Base-by-base conservation (phyloP, 768 basidiomycete genomes). In the Fibroporia radiculosa region DNA sequence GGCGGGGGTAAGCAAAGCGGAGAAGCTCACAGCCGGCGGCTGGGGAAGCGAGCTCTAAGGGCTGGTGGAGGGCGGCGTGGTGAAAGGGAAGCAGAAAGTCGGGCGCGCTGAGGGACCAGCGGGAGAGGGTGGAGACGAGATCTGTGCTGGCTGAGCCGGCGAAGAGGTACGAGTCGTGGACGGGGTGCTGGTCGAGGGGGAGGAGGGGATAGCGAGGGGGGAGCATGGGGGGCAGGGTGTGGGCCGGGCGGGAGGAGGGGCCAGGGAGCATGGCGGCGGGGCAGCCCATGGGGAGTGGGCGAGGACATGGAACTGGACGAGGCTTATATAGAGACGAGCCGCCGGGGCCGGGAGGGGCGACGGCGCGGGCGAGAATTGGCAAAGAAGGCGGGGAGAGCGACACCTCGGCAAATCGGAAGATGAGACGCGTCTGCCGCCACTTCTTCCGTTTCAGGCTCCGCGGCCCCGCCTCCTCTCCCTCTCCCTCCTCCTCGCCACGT, bases 11-110 rank as follows among this genome's bases (percentile, higher is more conserved):
- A 35, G 23, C 18, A 35, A 40, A 32, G 49, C 36, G 28, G 26
- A 40, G 48, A 22, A 31, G 52, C 60, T 48, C 44, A 67, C 64
- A 57, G 47, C 57, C 58, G 28, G 38, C 60, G 47, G 36, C 35
- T 26, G 53, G 20, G 27, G 18, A 36, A 8, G 44, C 40, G 43
- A 41, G 47, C 6, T 42, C 42, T 34, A 44, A 40, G 11, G 33
- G 52, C 51, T 45, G 56, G 54, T 25, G 50, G 44, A 22, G 36
- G 45, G 23, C 45, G 25, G 16, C 45, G 40, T 45, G 50, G 45
- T 51, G 55, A 45, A 41, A 52, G 23, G 48, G 51, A 7, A 52
- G 45, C 12, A 50, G 47, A 14, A 49, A 50, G 23, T 55, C 47
- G 11, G 45, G 50, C 14, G 49, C 51, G 32, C 46, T 42, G 2